Base-by-base conservation (phyloP, 2,329 filamentous ascomycete species). In the Exophiala sp. region DNA sequence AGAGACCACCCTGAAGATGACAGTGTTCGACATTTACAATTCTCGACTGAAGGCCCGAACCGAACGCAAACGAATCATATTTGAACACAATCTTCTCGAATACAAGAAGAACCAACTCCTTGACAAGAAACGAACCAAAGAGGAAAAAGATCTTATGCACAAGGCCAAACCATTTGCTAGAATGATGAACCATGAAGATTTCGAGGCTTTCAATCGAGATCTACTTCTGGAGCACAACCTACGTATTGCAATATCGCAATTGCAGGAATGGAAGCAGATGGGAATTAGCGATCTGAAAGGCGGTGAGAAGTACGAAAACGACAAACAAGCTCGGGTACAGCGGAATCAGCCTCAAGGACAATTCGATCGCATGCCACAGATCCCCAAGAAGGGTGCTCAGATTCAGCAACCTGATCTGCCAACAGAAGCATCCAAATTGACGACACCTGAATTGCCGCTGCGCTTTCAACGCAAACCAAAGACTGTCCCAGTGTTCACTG, bases 11-110 rank as follows among this genome's bases (percentile, higher is more conserved):
- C 81, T 99, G 42, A 99, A 99, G 78, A 84, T 97, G 74, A 96
- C 91, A 0, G 91, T 99, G 16, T 96, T 99, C 85, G 91, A 96
- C 62, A 95, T 99, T 47, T 99, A 99, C 77, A 99, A 99, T 67
- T 87, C 88, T 54, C 85, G 91, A 3, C 75, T 99, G 14, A 96
- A 91, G 2, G 88, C 91, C 53, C 85, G 94, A 62, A 92, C 92
- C 5, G 92, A 97, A 65, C 82, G 94, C 42, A 99, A 99, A 73
- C 95, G 94, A 74, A 88, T 97, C 47, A 88, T 99, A 5, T 97
- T 99, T 65, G 91, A 97, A 68, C 94, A 99, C 71, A 88, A 88
- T 56, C 78, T 99, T 24, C 78, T 99, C 3, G 92, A 99, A 52
- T 99, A 99, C 66, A 81, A 91, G 58, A 95, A 96, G 70, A 96